Conservation (phyloP, 768 basidiomycete genomes). For the Kwoniella botswanensis region DNA sequence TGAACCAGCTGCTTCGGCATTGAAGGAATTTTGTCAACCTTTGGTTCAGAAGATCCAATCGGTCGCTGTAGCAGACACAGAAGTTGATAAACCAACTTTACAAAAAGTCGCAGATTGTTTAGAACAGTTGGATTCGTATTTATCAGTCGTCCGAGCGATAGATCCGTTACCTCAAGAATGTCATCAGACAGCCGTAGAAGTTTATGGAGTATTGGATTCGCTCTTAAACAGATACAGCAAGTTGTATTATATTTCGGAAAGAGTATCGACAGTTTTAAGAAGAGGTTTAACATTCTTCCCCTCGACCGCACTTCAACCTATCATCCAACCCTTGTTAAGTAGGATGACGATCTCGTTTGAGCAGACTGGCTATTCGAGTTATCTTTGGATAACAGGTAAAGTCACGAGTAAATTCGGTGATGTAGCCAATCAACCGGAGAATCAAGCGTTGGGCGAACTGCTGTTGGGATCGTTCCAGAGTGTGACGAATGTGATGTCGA, state of each 20-base stretch:
- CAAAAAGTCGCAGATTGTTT: slow-evolving; percentile 77
- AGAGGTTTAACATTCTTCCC: slow-evolving; percentile 80
- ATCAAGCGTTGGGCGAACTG: slow-evolving; percentile 66
- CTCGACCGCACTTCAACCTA: slow-evolving; percentile 66
- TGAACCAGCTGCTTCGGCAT: slow-evolving; percentile 80
- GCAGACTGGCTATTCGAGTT: slow-evolving; percentile 77
- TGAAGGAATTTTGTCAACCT: slow-evolving; percentile 84
- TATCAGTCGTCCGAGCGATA: slow-evolving; percentile 77
- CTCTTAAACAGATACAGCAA: slow-evolving; percentile 80
- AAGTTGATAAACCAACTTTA: slow-evolving; percentile 73
- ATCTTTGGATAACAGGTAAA: slow-evolving; percentile 93
- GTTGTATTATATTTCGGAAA: slow-evolving; percentile 77
- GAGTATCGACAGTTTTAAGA: slow-evolving; percentile 80
- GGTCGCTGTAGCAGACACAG: slow-evolving; percentile 64
- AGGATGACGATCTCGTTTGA: slow-evolving; percentile 82
- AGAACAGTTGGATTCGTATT: slow-evolving; percentile 91
- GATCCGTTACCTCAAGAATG: slow-evolving; percentile 81
- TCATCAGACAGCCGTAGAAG: slow-evolving; percentile 74
- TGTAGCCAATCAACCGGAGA: slow-evolving; percentile 58
- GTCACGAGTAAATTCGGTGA: slow-evolving; percentile 76
- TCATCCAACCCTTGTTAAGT: slow-evolving; percentile 72
- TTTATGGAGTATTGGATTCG: slow-evolving; percentile 80
- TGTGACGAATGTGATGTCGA: slow-evolving; percentile 72
- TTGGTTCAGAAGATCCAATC: slow-evolving; percentile 78
- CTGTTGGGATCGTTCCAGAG: slow-evolving; percentile 74